Base-by-base conservation (phyloP, 495 filamentous ascomycete species). In the Collariella sp. region DNA sequence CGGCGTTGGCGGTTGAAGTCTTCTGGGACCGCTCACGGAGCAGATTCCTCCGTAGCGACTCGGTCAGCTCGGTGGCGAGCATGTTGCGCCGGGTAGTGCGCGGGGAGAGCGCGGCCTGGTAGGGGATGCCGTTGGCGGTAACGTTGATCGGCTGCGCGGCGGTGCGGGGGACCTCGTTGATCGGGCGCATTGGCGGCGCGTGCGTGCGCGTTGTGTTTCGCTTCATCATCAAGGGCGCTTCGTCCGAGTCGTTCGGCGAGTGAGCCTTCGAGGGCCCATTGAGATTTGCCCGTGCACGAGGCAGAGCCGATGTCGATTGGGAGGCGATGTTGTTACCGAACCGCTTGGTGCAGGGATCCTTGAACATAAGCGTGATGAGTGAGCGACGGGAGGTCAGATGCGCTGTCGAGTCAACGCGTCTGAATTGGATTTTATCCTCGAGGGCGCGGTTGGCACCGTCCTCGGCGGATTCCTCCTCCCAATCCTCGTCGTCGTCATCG, bases 71-170 rank as follows among this genome's bases (percentile, higher is more conserved):
- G 22, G 89, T 91, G 33, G 89, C 84, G 51, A 99, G 80, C 93
- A 99, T 99, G 70, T 99, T 95, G 41, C 91, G 81, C 42, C 94
- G 83, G 0, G 94, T 99, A 0, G 94, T 96, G 53, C 89, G 81
- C 0, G 93, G 93, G 7, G 93, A 96, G 35, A 89, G 71, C 5
- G 84, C 81, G 19, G 77, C 77, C 52, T 81, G 81, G 54, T 85
- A 83, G 18, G 83, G 80, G 46, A 79, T 77, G 55, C 64, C 72
- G 50, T 81, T 85, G 38, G 86, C 84, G 13, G 82, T 85, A 31
- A 84, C 85, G 64, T 86, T 82, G 63, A 97, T 96, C 18, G 91
- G 91, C 68, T 91, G 90, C 6, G 76, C 73, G 0, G 67, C 60
- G 1, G 91, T 85, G 26, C 85, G 79, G 54, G 87, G 82, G 58